A percentile compares a stretch with the other conserved stretches of the same genome.
Evolutionary conservation across 306 rosid genomes (phyloP).

Genomic region (Quercus engelmannii): DNA sequence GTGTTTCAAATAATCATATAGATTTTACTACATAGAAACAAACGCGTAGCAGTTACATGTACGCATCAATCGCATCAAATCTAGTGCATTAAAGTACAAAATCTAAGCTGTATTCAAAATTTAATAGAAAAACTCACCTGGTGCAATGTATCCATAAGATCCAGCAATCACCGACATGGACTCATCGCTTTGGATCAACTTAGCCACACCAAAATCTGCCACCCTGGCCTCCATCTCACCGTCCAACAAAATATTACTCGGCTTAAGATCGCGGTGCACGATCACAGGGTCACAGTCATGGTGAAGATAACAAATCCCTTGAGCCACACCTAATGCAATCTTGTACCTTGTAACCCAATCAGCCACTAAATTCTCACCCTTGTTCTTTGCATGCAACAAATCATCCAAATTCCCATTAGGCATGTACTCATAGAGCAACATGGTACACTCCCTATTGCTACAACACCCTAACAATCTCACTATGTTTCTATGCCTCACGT

Average conservation of each 20-base stretch:
- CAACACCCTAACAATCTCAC: conserved; percentile 94
- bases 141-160: conserved; percentile 95
- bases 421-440: conserved; percentile 95
- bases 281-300: conserved; percentile 93
- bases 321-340: conserved; percentile 90
- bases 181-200: conserved; percentile 70
- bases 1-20: too few relatives aligned
- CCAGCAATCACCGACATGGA: conserved; percentile 99
- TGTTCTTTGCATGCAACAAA: conserved; percentile 62
- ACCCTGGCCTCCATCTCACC: conserved; percentile 91
- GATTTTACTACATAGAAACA: too few relatives aligned
- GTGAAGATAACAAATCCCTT: conserved; percentile 92
- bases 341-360: conserved; percentile 87
- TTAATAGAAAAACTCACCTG: conserved; percentile 45
- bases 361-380: conserved; percentile 60
- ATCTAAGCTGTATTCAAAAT: background rate
- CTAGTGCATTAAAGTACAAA: too few relatives aligned
- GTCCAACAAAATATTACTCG: conserved; percentile 80
- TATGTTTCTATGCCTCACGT: conserved; percentile 92
- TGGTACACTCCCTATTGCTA: conserved; percentile 79
- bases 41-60: too few relatives aligned
- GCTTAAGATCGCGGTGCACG: conserved; percentile 88
- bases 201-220: conserved; percentile 95
- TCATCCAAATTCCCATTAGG: conserved; percentile 87
- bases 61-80: too few relatives aligned